Base-by-base conservation (phyloP, 2,329 filamentous ascomycete species). In the Sphaerulina vaccinii region DNA sequence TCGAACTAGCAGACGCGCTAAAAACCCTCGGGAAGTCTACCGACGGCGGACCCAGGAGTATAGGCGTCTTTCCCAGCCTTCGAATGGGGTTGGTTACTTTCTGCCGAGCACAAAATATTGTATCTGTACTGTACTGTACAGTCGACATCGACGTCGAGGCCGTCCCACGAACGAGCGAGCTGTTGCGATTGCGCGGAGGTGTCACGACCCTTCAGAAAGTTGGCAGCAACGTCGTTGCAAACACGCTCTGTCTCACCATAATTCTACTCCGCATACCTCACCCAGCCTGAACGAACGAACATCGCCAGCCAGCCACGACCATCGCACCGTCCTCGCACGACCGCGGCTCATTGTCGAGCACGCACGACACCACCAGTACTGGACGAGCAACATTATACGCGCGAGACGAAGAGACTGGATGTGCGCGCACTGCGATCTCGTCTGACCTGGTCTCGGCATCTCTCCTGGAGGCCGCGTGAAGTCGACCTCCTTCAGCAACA, bases 371-470 rank as follows among this genome's bases (percentile, higher is more conserved):
- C 33, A 32, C 21, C 16, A 23, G 22, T 22, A 27, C 23, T 13
- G 16, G 35, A 27, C 24, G 23, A 13, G 15, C 45, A 32, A 27
- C 45, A 27, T 35, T 23, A 36, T 29, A 16, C 38, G n/a, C 27
- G 38, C 22, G 47, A 37, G 19, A 29, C 16, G 27, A 43, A 18
- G 38, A 27, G 38, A 13, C 47, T 50, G 47, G 47, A 50, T 50
- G 47, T 43, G 18, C 37, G 32, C 47, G 37, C 46, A 19, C 46
- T 40, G 46, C 38, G 18, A 32, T 3, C 37, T 49, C 47, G 47
- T 39, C 38, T 50, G 47, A 50, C 46, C 29, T 40, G 46, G 19
- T 36, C 47, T 43, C 47, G 27, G 39, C 47, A 27, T 37, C 38
- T 37, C 38, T 50, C 47, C 39, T 42, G 47, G 47, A 35, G 39